Evolutionary conservation across 345 rosid genomes (phyloP).

Genomic region (Trapa bicornis): DNA sequence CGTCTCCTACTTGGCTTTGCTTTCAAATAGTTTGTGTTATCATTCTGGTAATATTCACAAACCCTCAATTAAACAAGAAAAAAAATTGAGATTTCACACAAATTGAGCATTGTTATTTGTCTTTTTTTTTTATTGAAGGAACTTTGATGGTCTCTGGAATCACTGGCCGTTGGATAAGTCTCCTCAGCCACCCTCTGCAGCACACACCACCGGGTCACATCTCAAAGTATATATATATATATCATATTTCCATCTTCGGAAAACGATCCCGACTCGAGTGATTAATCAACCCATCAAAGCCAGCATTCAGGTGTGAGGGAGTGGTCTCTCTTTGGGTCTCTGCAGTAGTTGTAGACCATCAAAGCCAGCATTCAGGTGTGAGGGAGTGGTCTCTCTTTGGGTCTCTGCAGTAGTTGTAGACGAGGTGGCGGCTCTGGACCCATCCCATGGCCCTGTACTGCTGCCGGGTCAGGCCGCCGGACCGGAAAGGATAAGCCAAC

Average conservation of each 20-base stretch:
- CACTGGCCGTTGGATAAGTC: slow-evolving; percentile 3
- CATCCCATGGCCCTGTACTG: slow-evolving; percentile 68
- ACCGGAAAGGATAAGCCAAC: slow-evolving; percentile 59
- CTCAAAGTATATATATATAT: background rate
- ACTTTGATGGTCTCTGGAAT: background rate
- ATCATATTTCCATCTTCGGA: background rate
- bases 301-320: slow-evolving; percentile 80
- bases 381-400: slow-evolving; percentile 62
- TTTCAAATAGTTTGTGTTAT: background rate
- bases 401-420: slow-evolving; percentile 74
- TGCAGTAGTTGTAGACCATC: slow-evolving; percentile 57
- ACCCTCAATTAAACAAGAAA: background rate
- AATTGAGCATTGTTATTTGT: background rate
- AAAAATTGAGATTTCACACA: background rate
- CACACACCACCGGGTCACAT: background rate
- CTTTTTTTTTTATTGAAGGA: background rate
- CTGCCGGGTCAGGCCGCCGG: slow-evolving; percentile 54
- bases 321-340: slow-evolving; percentile 66
- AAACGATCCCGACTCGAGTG: background rate
- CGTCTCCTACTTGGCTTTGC: background rate
- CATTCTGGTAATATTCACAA: slow-evolving; percentile 3
- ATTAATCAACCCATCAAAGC: slow-evolving; percentile 9
- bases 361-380: slow-evolving; percentile 59
- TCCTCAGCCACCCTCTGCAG: background rate
- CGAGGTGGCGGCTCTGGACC: slow-evolving; percentile 56